Conservation (phyloP, 371 early-diverging fungal species). For the Actinomucor elegans region DNA sequence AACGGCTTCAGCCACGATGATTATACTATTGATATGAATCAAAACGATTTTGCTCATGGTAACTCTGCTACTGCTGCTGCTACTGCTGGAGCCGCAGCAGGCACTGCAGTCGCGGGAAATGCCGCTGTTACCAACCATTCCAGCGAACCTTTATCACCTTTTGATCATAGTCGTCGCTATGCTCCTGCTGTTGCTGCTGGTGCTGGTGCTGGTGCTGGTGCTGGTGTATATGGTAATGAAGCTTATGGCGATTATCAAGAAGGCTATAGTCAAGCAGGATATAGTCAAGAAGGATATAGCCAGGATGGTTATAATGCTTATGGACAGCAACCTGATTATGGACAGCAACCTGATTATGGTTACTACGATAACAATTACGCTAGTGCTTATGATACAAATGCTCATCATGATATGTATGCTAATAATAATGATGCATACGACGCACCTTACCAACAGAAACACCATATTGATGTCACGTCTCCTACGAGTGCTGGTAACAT, state of each 20-base stretch:
- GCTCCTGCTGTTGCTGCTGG: constrained; percentile 7
- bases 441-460: background rate
- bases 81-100: constrained; percentile 6
- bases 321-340: background rate
- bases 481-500: constrained; percentile 15
- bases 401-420: constrained; percentile 1
- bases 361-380: constrained; percentile 5
- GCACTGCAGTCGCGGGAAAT: background rate
- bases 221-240: constrained; percentile 1
- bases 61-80: background rate
- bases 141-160: constrained; percentile 19
- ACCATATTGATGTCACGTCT: constrained; percentile 3
- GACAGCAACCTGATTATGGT: constrained; percentile 13
- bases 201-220: background rate
- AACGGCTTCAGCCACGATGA: constrained; percentile 13
- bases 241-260: constrained; percentile 16
- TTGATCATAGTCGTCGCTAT: constrained; percentile 21
- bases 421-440: constrained; percentile 1
- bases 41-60: constrained; percentile 17
- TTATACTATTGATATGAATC: constrained; percentile 27
- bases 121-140: constrained; percentile 2
- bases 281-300: constrained; percentile 15
- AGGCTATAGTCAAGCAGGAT: constrained; percentile 19
- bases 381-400: constrained; percentile 13
- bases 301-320: constrained; percentile 2